Evolutionary conservation across 805 yeast genomes (phyloP), one percentile per base, ranked within the genome.

Genomic region (Candida easanensis): DNA sequence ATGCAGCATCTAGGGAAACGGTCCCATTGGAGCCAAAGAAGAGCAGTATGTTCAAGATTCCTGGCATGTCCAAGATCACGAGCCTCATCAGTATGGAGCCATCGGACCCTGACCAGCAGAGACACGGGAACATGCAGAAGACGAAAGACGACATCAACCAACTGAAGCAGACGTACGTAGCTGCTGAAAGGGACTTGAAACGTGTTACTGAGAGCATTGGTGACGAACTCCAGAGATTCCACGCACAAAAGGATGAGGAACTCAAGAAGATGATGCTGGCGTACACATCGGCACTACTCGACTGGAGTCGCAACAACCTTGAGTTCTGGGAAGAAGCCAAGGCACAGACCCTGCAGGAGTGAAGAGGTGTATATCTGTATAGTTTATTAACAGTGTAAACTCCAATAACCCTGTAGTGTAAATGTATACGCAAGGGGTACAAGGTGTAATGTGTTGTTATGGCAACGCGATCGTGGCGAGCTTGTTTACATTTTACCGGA

Each of bases 291-390:
- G 75, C 78, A 42, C 72, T 82, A 27, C 63, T 79, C 23, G 77
- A 74, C 42, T 82, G 88, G 88, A 84, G 86, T 5, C 71, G 70
- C 53, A 79, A 79, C 64, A 82, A 82, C 56, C 62, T 79, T 33
- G 85, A 81, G 51, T 70, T 76, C 28, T 82, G 88, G 87, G 79
- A 77, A 46, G 85, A 79, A 45, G 77, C 82, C n/a, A 64, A 71
- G 43, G 36, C 48, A 11, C 39, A 31, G 36, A 8, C 26, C 11
- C 26, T 8, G 25, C 13, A 34, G 26, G 37, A 34, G n/a, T 17
- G 23, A 18, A 7, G 17, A 19, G 16, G 11, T 8, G 16, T 15
- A 15, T 7, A 19, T 33, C 14, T 14, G 26, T 15, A 11, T 19
- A n/a, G n/a, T n/a, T n/a, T n/a, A n/a, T n/a, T n/a, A n/a, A n/a